A percentile compares a stretch with the other conserved stretches of the same genome.
Evolutionary conservation across 441 rosid genomes (phyloP).

Genomic region (Viola pubescens): DNA sequence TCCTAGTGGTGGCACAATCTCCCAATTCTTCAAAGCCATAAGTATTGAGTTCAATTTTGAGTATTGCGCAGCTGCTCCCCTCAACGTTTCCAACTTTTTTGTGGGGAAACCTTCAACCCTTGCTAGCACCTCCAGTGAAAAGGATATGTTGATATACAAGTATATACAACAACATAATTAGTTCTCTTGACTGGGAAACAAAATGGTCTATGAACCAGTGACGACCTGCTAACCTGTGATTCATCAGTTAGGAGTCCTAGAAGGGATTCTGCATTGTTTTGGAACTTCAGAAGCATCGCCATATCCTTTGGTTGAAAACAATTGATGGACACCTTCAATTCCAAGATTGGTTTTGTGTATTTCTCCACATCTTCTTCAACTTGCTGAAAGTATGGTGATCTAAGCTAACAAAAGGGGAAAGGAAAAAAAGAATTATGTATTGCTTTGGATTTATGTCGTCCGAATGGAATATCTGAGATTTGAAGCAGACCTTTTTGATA

Average conservation of each 20-base stretch:
- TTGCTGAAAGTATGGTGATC: slow-evolving; percentile 30
- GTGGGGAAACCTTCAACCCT: slow-evolving; percentile 42
- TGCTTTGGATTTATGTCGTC: not conserved
- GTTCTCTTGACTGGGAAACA: not conserved
- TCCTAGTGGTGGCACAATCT: slow-evolving; percentile 24
- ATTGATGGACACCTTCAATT: slow-evolving; percentile 22
- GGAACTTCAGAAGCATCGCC: slow-evolving; percentile 27
- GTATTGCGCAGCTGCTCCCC: slow-evolving; percentile 35
- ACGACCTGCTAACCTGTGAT: slow-evolving; percentile 36
- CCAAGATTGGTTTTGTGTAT: slow-evolving; percentile 17
- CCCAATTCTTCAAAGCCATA: slow-evolving; percentile 28
- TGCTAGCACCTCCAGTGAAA: slow-evolving; percentile 30
- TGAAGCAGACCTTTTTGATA: slow-evolving; percentile 20
- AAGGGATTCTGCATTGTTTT: slow-evolving; percentile 18
- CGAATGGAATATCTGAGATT: not conserved
- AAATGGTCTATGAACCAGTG: not conserved
- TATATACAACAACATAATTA: not conserved
- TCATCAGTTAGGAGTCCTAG: slow-evolving; percentile 29
- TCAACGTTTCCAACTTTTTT: slow-evolving; percentile 39
- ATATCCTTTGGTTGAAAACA: slow-evolving; percentile 30
- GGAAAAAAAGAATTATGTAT: not conserved
- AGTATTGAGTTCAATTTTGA: slow-evolving; percentile 22
- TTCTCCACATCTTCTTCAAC: slow-evolving; percentile 25
- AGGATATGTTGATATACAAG: slow-evolving; percentile 1
- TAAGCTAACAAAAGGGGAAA: not conserved